Evolutionary conservation across 371 early-diverging fungal genomes (phyloP).

Genomic region (Gilbertella persicaria): DNA sequence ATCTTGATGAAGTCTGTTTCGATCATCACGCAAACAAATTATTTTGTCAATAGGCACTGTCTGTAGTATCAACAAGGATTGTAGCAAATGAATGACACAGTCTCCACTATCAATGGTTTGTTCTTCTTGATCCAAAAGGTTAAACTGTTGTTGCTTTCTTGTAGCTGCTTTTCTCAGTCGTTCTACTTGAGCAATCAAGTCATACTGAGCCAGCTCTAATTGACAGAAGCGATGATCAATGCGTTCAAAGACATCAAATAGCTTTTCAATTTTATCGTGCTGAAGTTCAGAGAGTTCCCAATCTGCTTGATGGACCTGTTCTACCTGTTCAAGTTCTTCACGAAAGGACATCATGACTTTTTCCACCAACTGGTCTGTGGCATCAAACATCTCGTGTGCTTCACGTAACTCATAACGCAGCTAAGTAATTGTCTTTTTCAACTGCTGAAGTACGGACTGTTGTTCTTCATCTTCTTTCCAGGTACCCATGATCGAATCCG

Average conservation of each 20-base stretch:
- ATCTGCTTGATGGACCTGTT: slow-evolving; percentile 45
- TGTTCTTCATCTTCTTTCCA: slow-evolving; percentile 3
- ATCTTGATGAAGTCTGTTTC: slow-evolving; percentile 29
- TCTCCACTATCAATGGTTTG: slow-evolving; percentile 7
- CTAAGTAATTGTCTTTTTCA: slow-evolving; percentile 35
- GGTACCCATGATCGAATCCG: slow-evolving; percentile 45
- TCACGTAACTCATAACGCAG: slow-evolving; percentile 55
- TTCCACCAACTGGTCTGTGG: slow-evolving; percentile 54
- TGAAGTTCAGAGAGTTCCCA: slow-evolving; percentile 46
- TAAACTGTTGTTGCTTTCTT: neutral
- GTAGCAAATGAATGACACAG: slow-evolving; percentile 27
- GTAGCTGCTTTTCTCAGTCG: slow-evolving; percentile 22
- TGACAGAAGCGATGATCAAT: slow-evolving; percentile 44
- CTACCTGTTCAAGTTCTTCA: slow-evolving; percentile 55
- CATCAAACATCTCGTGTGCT: slow-evolving; percentile 60
- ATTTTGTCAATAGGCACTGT: slow-evolving; percentile 32
- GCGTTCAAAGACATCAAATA: slow-evolving; percentile 51
- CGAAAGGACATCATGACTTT: slow-evolving; percentile 58
- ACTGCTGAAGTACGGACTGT: slow-evolving; percentile 2
- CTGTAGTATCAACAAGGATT: slow-evolving; percentile 34
- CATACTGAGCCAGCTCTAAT: slow-evolving; percentile 40
- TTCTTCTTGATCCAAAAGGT: neutral
- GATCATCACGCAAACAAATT: slow-evolving; percentile 32
- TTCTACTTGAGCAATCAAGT: slow-evolving; percentile 38
- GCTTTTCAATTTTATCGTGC: slow-evolving; percentile 41